phyloP scores from a whole-genome alignment of 1,284 basidiomycete genomes.

The Agaricales sp. region DNA sequence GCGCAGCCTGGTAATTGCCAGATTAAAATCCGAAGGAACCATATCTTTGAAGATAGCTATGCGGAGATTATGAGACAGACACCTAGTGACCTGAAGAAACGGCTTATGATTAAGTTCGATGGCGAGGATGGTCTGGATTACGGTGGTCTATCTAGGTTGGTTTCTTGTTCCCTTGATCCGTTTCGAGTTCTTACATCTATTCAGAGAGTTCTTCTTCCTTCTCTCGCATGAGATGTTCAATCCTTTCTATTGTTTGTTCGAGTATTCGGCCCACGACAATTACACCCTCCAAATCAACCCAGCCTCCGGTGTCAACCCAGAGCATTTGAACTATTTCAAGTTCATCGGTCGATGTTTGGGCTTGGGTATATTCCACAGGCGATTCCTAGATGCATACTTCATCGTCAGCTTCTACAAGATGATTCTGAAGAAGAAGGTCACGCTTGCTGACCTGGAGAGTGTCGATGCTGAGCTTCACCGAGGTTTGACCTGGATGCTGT shows the following conservation, averaged over 20 bases:
- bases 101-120: conserved; percentile 96
- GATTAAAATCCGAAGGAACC: conserved; percentile 87
- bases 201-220: conserved; percentile 77
- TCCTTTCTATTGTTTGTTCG: conserved; percentile 93
- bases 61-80: conserved; percentile 95
- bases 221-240: conserved; percentile 95
- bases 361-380: conserved; percentile 90
- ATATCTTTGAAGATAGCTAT: conserved; percentile 93
- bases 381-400: conserved; percentile 94
- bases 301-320: conserved; percentile 90
- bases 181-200: conserved; percentile 9
- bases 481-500: conserved; percentile 93
- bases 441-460: conserved; percentile 75
- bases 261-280: conserved; percentile 95
- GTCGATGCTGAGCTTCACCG: conserved; percentile 84
- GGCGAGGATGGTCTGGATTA: conserved; percentile 96
- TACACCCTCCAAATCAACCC: conserved; percentile 95
- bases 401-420: conserved; percentile 98
- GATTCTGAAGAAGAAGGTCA: conserved; percentile 89
- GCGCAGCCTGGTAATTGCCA: conserved; percentile 88
- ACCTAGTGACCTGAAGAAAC: conserved; percentile 89
- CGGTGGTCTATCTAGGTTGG: conserved; percentile 81
- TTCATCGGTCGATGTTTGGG: conserved; percentile 91
- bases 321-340: conserved; percentile 97
- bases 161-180: conserved; percentile 11